phyloP scores from a whole-genome alignment of 2,329 filamentous ascomycete species.

The Aspergillus chevalieri region DNA sequence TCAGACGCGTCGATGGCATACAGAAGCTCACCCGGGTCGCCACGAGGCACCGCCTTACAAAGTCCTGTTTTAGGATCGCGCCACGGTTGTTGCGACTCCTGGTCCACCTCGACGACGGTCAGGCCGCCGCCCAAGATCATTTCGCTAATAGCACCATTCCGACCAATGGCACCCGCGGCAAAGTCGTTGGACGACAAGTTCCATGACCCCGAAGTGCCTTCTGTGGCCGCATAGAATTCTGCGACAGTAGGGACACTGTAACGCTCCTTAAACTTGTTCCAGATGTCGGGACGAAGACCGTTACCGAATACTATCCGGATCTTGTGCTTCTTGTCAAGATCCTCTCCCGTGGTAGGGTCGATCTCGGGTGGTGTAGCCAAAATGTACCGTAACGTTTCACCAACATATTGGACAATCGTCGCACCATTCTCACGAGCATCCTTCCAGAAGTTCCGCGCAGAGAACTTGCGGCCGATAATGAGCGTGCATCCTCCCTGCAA shows the following conservation, averaged over 20 bases:
- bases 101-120: conserved; percentile 64
- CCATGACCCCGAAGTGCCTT: conserved; percentile 63
- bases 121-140: conserved; percentile 47
- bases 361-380: conserved; percentile 58
- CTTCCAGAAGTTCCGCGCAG: conserved; percentile 68
- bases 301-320: conserved; percentile 78
- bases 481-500: conserved; percentile 59
- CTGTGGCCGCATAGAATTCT: conserved; percentile 77
- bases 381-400: conserved; percentile 79
- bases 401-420: conserved; percentile 79
- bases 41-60: conserved; percentile 53
- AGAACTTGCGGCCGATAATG: conserved; percentile 71
- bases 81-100: conserved; percentile 60
- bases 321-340: conserved; percentile 64
- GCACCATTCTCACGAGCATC: conserved; percentile 66
- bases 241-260: conserved; percentile 68
- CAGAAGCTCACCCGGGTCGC: conserved; percentile 69
- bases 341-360: conserved; percentile 59
- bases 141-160: conserved; percentile 58
- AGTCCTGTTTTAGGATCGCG: conserved; percentile 65
- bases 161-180: conserved; percentile 69
- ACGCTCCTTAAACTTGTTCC: conserved; percentile 74
- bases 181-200: conserved; percentile 70
- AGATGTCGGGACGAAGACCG: conserved; percentile 76
- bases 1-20: conserved; percentile 62